A percentile compares a stretch with the other conserved stretches of the same genome.
Evolutionary conservation across 2,329 filamentous ascomycete genomes (phyloP).

Genomic region (Aspergillus ustus): DNA sequence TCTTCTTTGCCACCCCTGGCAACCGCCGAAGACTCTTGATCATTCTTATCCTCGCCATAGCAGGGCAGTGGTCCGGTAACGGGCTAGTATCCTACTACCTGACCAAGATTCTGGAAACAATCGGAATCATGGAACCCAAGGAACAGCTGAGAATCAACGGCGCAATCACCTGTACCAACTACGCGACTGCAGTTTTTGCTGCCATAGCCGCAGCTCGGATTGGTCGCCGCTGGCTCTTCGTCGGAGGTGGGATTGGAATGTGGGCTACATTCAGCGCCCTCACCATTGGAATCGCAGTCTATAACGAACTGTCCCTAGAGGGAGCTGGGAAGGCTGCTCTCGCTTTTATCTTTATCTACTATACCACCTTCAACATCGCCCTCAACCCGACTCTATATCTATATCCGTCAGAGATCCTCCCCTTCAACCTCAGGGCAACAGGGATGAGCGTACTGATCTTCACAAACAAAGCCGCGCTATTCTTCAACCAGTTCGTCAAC

Average conservation of each 20-base stretch:
- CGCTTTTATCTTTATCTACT: background rate
- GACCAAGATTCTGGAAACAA: background rate
- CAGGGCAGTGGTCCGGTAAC: background rate
- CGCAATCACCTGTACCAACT: background rate
- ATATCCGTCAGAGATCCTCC: background rate
- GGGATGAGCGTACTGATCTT: background rate
- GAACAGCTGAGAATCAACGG: slow-evolving; percentile 3
- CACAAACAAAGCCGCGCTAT: background rate
- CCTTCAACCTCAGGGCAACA: background rate
- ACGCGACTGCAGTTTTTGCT: background rate
- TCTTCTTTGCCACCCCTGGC: background rate
- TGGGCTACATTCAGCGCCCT: background rate
- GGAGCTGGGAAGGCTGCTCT: background rate
- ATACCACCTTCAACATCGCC: background rate
- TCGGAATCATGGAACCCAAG: background rate
- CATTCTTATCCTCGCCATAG: background rate
- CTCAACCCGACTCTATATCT: background rate
- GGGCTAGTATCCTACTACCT: background rate
- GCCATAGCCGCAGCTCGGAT: background rate
- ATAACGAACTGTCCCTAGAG: background rate
- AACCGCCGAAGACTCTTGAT: background rate
- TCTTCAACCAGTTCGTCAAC: slow-evolving; percentile 2
- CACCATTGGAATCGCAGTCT: background rate
- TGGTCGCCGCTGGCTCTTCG: background rate
- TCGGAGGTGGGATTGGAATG: background rate